phyloP scores from a whole-genome alignment of 2,329 filamentous ascomycete species.

The Didymella sp. region DNA sequence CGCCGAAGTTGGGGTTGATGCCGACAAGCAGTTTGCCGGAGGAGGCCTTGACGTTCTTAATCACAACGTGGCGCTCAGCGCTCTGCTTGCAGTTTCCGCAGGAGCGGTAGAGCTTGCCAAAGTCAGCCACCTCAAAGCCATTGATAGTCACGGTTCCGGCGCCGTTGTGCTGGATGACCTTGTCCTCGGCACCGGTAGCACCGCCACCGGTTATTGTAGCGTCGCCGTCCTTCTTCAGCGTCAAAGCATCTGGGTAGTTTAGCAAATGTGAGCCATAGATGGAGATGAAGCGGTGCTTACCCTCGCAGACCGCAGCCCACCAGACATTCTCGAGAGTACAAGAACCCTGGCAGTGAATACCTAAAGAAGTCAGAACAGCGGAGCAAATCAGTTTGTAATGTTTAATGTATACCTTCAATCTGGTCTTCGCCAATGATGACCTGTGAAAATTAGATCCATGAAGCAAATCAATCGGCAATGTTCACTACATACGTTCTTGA shows the following conservation, averaged over 20 bases:
- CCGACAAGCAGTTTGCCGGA: constrained; percentile 53
- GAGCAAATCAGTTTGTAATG: too few species aligned
- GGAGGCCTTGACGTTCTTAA: constrained; percentile 52
- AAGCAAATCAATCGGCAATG: too few species aligned
- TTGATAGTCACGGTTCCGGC: constrained; percentile 45
- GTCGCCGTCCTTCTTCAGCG: constrained; percentile 42
- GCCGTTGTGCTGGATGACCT: constrained; percentile 52
- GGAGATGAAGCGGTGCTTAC: constrained; percentile 5
- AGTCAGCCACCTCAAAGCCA: constrained; percentile 39
- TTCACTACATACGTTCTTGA: constrained; percentile 58
- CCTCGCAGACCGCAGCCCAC: constrained; percentile 50
- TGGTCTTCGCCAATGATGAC: constrained; percentile 61
- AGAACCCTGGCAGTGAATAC: constrained; percentile 45
- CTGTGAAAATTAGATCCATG: neutral
- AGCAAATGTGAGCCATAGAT: neutral
- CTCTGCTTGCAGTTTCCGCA: constrained; percentile 57
- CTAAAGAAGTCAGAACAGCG: too few species aligned
- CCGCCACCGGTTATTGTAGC: constrained; percentile 50
- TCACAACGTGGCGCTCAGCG: constrained; percentile 51
- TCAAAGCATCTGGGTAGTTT: constrained; percentile 38
- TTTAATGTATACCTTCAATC: constrained; percentile 42
- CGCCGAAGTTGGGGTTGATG: constrained; percentile 60
- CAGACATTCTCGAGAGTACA: constrained; percentile 57
- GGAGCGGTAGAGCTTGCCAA: constrained; percentile 52
- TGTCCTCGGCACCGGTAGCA: constrained; percentile 46